Evolutionary conservation across 495 filamentous ascomycete species (phyloP), one percentile per base, ranked within the genome.

Genomic region (Xylaria scruposa): DNA sequence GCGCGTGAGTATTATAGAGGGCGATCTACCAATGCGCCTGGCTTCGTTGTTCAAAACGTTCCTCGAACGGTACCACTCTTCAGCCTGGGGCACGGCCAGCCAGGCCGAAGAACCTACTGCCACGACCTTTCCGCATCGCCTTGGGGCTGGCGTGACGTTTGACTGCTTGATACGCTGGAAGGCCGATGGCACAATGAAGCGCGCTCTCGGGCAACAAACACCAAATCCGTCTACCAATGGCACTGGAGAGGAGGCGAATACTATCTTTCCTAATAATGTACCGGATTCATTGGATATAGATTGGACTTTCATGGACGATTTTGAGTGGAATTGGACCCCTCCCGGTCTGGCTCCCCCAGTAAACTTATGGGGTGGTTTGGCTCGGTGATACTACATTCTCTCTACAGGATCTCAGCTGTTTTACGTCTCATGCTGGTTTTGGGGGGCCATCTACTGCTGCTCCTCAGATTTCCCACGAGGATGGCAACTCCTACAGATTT

Each of bases 241-340:
- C 47, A 38, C 58, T 12, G 59, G 26, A 21, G 58, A 70, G 46
- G 68, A 64, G 26, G n/a, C 58, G 15, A 60, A 63, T 60, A 33
- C 63, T 44, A 13, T 61, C 17, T 7, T 71, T 29, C 19, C 64
- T 13, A 58, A 69, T 21, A n/a, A 38, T 12, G 67, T 62, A 8
- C 68, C 76, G 4, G 82, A 81, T 63, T 71, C 80, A 4, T 73
- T 82, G 58, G 71, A 76, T 68, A 81, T 84, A 61, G 83, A 85
- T 51, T 85, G 82, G 82, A 80, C 79, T 24, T 84, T 85, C 49
- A 81, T 84, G 81, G 82, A 83, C 62, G 83, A 85, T 61, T 84
- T 84, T 53, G 82, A 84, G 53, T 85, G 82, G 83, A 81, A 53
- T 46, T 71, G 68, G 68, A 64, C 62, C 26, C 51, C 51, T n/a